phyloP scores from a whole-genome alignment of 2,329 filamentous ascomycete species.

The Gnomoniopsis sp. region DNA sequence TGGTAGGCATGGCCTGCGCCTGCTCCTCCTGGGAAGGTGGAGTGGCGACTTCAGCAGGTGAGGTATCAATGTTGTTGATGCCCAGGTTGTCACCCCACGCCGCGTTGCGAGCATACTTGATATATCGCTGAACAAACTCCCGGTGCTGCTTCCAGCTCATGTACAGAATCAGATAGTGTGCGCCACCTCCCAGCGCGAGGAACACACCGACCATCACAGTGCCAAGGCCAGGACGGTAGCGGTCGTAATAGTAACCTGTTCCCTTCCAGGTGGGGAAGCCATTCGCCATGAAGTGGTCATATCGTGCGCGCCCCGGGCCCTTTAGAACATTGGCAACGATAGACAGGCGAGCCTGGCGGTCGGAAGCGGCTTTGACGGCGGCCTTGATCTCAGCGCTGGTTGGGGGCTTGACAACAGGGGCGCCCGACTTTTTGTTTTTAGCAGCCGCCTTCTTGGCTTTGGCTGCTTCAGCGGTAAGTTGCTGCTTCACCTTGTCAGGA shows the following conservation, averaged over 20 bases:
- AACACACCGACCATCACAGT: conserved; percentile 81
- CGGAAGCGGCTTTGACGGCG: conserved; percentile 75
- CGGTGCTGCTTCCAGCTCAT: conserved; percentile 86
- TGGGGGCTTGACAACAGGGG: conserved; percentile 67
- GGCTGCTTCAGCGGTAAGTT: conserved; percentile 68
- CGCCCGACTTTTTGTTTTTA: conserved; percentile 54
- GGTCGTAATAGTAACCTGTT: conserved; percentile 95
- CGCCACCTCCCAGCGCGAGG: conserved; percentile 74
- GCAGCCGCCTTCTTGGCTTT: conserved; percentile 48
- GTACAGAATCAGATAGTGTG: conserved; percentile 82
- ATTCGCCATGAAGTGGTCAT: conserved; percentile 90
- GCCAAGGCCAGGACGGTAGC: conserved; percentile 86
- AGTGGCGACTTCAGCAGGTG: conserved; percentile 23
- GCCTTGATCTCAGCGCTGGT: conserved; percentile 71
- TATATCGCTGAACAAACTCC: conserved; percentile 89
- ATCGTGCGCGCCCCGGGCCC: conserved; percentile 76
- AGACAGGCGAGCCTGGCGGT: conserved; percentile 79
- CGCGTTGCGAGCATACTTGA: conserved; percentile 79
- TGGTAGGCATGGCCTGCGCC: conserved; percentile 55
- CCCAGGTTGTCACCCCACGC: conserved; percentile 84
- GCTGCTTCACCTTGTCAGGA: conserved; percentile 91
- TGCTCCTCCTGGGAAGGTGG: conserved; percentile 44
- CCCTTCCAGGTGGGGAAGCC: conserved; percentile 97
- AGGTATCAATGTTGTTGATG: conserved; percentile 52
- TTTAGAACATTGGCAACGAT: conserved; percentile 84